A percentile compares a stretch with the other conserved stretches of the same genome.
Evolutionary conservation across 1,284 basidiomycete genomes (phyloP).

Genomic region (Xerocomus amazonicus): DNA sequence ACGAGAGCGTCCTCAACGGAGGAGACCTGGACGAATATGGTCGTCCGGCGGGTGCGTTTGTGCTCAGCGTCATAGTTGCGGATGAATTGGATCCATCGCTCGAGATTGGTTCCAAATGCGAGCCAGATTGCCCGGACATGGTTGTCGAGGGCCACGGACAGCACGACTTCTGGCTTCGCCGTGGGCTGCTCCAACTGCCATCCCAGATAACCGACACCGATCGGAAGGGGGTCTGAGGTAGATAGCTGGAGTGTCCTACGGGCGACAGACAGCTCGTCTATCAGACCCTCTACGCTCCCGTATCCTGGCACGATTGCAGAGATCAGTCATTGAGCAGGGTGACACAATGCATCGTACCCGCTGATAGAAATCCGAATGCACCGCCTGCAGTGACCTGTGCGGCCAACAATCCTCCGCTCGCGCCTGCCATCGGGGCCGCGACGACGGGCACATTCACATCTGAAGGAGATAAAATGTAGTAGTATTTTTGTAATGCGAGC

Average conservation of each 20-base stretch:
- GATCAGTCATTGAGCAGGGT: constrained; percentile 1
- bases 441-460: constrained; percentile 58
- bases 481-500: not conserved
- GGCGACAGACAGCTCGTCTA: constrained; percentile 47
- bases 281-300: constrained; percentile 40
- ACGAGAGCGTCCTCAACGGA: constrained; percentile 54
- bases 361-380: constrained; percentile 67
- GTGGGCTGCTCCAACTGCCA: constrained; percentile 61
- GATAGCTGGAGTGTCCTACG: constrained; percentile 37
- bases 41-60: constrained; percentile 41
- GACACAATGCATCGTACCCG: constrained; percentile 38
- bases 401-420: constrained; percentile 58
- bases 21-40: constrained; percentile 61
- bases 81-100: constrained; percentile 57
- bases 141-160: constrained; percentile 52
- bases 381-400: constrained; percentile 60
- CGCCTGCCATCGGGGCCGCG: constrained; percentile 65
- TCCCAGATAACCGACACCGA: constrained; percentile 70
- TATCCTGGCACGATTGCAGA: constrained; percentile 39
- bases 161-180: constrained; percentile 25
- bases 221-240: constrained; percentile 42
- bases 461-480: constrained; percentile 22
- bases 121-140: constrained; percentile 70
- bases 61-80: constrained; percentile 47
- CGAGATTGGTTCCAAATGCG: constrained; percentile 59